These are phyloP conservation scores for Xenoacremonium recifei DNA, from an alignment of 2,329 filamentous ascomycete species.

Conservation along the genomic window DNA sequence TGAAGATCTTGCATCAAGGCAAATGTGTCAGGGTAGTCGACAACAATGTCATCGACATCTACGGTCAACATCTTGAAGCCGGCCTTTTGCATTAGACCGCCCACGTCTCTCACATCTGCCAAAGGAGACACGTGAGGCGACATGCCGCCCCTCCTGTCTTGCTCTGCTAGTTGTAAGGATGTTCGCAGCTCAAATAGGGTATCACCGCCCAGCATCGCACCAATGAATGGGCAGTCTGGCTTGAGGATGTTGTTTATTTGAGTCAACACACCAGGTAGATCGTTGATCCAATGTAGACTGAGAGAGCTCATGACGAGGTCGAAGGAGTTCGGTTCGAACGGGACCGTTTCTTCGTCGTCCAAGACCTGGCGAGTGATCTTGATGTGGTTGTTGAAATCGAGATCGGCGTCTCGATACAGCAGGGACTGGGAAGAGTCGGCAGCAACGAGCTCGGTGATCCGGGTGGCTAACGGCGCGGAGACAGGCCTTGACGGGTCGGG, in stretches of 20 bases:
- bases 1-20: constrained; percentile 91
- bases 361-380: constrained; percentile 73
- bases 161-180: constrained; percentile 87
- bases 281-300: constrained; percentile 96
- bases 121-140: constrained; percentile 87
- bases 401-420: constrained; percentile 75
- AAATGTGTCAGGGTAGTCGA: constrained; percentile 89
- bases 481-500: constrained; percentile 52
- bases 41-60: constrained; percentile 94
- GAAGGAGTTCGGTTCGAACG: constrained; percentile 74
- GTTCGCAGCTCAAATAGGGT: constrained; percentile 91
- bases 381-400: constrained; percentile 72
- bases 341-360: constrained; percentile 70
- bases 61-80: constrained; percentile 96
- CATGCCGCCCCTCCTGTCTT: constrained; percentile 87
- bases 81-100: constrained; percentile 79
- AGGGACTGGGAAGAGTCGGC: constrained; percentile 77
- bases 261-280: constrained; percentile 79
- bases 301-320: constrained; percentile 88
- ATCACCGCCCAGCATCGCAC: constrained; percentile 95
- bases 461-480: constrained; percentile 66
- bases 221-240: constrained; percentile 88
- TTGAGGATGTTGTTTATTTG: constrained; percentile 87
- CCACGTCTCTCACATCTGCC: constrained; percentile 88
- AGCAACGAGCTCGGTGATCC: constrained; percentile 73